These are phyloP conservation scores for Verticillium isaacii DNA, from an alignment of 2,329 filamentous ascomycete species.

Conservation along the genomic window DNA sequence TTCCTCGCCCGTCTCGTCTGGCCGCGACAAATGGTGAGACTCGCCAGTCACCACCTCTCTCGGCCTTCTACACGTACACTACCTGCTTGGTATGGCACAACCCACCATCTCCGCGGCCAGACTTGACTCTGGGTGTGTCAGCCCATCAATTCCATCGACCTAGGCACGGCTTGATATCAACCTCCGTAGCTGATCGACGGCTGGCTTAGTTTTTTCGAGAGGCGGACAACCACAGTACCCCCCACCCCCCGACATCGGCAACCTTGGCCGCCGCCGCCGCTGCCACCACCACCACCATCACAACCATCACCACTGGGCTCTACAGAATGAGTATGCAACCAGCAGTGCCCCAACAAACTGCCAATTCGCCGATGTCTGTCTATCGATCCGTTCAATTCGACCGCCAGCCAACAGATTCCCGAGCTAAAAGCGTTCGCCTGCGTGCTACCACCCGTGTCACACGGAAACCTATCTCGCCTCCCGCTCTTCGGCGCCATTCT, in stretches of 20 bases:
- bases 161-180: background rate
- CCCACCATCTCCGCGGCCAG: background rate
- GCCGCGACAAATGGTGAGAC: background rate
- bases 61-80: background rate
- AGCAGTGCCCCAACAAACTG: too few relatives aligned
- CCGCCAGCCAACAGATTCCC: background rate
- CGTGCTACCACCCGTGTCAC: background rate
- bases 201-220: background rate
- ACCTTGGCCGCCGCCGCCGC: background rate
- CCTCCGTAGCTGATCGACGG: background rate
- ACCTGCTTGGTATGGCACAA: too few relatives aligned
- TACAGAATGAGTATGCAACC: too few relatives aligned
- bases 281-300: too few relatives aligned
- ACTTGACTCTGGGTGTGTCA: background rate
- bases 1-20: background rate
- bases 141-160: background rate
- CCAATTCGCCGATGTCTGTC: too few relatives aligned
- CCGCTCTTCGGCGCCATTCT: background rate
- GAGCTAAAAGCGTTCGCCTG: background rate
- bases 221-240: background rate
- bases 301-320: too few relatives aligned
- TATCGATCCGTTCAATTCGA: background rate
- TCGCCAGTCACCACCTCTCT: background rate
- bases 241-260: background rate
- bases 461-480: background rate